Evolutionary conservation across 2,329 filamentous ascomycete species (phyloP).

Genomic region (Zymoseptoria brevis): DNA sequence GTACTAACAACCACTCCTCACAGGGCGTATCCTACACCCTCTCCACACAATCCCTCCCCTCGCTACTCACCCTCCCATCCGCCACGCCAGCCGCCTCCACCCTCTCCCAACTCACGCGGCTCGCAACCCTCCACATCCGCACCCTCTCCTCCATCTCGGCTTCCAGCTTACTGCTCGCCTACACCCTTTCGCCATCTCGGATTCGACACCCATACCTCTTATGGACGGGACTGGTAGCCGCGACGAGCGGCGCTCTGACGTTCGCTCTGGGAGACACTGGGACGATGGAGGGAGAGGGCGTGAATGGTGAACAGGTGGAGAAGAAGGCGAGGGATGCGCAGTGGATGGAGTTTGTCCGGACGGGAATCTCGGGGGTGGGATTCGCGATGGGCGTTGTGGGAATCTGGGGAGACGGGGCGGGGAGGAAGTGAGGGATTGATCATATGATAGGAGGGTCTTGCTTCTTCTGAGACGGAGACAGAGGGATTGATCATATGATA

Average conservation of each 20-base stretch:
- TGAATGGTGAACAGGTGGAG: constrained; percentile 45
- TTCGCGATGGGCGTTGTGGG: constrained; percentile 43
- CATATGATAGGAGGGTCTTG: background rate
- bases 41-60: constrained; percentile 67
- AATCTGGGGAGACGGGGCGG: constrained; percentile 42
- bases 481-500: background rate
- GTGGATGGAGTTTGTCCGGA: constrained; percentile 36
- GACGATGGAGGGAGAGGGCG: constrained; percentile 37
- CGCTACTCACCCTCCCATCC: constrained; percentile 71
- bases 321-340: constrained; percentile 37
- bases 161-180: constrained; percentile 68
- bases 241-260: constrained; percentile 36
- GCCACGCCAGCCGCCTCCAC: constrained; percentile 63
- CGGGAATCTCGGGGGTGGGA: constrained; percentile 35
- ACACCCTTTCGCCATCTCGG: constrained; percentile 63
- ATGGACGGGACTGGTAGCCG: constrained; percentile 67
- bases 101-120: constrained; percentile 50
- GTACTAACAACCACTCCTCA: constrained; percentile 1
- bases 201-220: constrained; percentile 82
- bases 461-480: background rate
- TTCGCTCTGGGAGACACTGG: constrained; percentile 29
- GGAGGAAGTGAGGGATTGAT: constrained; percentile 1
- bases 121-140: constrained; percentile 60
- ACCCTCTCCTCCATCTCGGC: constrained; percentile 61
- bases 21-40: constrained; percentile 87